Conservation (phyloP, 2,329 filamentous ascomycete species). For the Diaporthe caulivora region DNA sequence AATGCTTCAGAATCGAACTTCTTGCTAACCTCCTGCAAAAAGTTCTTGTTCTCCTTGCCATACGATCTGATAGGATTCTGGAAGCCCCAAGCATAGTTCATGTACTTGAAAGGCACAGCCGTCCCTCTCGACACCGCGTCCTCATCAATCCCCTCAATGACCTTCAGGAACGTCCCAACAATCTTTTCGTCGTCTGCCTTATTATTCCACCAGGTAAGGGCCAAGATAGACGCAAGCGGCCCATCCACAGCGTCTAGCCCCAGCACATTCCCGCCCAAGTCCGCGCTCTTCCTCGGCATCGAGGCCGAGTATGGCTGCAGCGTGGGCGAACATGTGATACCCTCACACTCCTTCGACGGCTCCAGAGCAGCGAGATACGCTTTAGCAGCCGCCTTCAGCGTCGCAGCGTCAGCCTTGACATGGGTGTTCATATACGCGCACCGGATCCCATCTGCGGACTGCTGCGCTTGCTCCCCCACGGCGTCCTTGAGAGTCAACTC, state of each 20-base stretch:
- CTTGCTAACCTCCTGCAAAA: not conserved
- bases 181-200: slow-evolving; percentile 41
- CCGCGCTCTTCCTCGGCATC: slow-evolving; percentile 35
- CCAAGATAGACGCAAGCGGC: slow-evolving; percentile 40
- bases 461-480: slow-evolving; percentile 13
- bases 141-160: slow-evolving; percentile 38
- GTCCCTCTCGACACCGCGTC: slow-evolving; percentile 39
- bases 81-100: slow-evolving; percentile 43
- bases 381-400: slow-evolving; percentile 8
- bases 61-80: slow-evolving; percentile 43
- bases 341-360: slow-evolving; percentile 40
- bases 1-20: slow-evolving; percentile 32
- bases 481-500: not conserved
- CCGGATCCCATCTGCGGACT: slow-evolving; percentile 10
- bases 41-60: slow-evolving; percentile 1
- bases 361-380: slow-evolving; percentile 35
- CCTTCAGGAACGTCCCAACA: slow-evolving; percentile 25
- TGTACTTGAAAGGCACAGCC: slow-evolving; percentile 41
- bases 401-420: slow-evolving; percentile 25
- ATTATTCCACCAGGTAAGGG: slow-evolving; percentile 41
- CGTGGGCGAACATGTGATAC: slow-evolving; percentile 40
- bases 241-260: slow-evolving; percentile 41
- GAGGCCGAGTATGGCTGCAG: slow-evolving; percentile 42
- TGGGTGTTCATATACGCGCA: slow-evolving; percentile 33
- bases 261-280: slow-evolving; percentile 41